These are phyloP conservation scores for Mycena kentingensis DNA, from an alignment of 768 basidiomycete species.

Conservation along the genomic window DNA sequence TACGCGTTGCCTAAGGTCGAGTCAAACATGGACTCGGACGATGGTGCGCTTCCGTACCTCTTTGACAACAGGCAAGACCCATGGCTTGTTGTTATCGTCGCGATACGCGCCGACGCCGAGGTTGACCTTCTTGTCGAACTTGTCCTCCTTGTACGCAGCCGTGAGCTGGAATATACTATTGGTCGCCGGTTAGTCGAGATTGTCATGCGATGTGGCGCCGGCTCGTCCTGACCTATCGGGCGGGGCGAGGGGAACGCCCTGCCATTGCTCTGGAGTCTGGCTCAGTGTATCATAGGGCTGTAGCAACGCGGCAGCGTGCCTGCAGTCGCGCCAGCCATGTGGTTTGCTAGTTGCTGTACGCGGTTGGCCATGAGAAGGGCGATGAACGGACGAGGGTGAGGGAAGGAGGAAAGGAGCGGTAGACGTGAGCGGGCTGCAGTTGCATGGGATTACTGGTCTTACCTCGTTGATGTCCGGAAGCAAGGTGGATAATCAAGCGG, in stretches of 20 bases:
- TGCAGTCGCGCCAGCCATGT: constrained; percentile 39
- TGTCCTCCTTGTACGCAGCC: constrained; percentile 83
- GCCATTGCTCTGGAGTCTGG: constrained; percentile 64
- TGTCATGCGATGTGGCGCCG: background rate
- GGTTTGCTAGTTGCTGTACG: constrained; percentile 59
- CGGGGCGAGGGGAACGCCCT: constrained; percentile 77
- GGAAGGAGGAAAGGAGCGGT: constrained; percentile 11
- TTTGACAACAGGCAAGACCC: constrained; percentile 90
- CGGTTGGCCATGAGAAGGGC: constrained; percentile 52
- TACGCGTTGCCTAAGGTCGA: constrained; percentile 63
- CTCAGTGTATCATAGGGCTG: constrained; percentile 1
- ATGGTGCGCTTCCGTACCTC: constrained; percentile 53
- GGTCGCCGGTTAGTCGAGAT: constrained; percentile 9
- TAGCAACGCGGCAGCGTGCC: constrained; percentile 15
- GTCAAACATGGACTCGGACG: constrained; percentile 4
- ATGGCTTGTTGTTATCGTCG: constrained; percentile 84
- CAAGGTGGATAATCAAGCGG: too few species aligned
- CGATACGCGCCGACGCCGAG: constrained; percentile 93
- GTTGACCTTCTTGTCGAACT: constrained; percentile 78
- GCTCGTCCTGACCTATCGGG: constrained; percentile 66
- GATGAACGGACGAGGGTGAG: constrained; percentile 14
- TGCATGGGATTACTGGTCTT: too few species aligned
- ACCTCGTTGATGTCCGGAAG: too few species aligned
- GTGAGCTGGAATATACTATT: constrained; percentile 88
- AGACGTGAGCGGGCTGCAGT: background rate